Base-by-base conservation (phyloP, 306 rosid species). In the Prosopis cineraria region DNA sequence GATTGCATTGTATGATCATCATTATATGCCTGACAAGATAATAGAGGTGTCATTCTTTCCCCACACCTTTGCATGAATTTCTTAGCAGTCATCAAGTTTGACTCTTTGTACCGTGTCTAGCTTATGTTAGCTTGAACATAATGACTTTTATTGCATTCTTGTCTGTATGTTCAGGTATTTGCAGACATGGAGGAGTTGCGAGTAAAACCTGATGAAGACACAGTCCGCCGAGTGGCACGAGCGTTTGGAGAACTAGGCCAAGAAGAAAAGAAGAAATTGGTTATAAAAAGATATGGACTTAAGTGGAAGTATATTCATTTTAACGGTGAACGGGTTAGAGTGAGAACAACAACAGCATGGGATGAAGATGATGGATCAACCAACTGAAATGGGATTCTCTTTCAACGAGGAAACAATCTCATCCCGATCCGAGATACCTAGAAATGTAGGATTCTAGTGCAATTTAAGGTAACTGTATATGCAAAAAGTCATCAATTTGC, bases 151-250 rank as follows among this genome's bases (percentile, higher is more conserved):
- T 25, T 12, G 17, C 48, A 30, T 69, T 81, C 44, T 62, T 37
- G 43, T 66, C 43, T 68, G 22, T n/a, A 77, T 70, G 67, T 80
- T 50, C 85, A 93, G 98, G 85, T 93, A 67, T 95, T 95, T 77
- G 91, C 93, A 40, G 99, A 95, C 81, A 92, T 95, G 98, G 97
- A 90, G 84, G 97, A 89, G 79, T 84, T 95, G 82, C 83, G 79
- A 14, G 85, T 93, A 73, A 95, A 78, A 79, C 96, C 98, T 10
- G 98, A 95, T 70, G 93, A 93, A 85, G 99, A 93, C 76, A 91
- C 98, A 10, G 91, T 95, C 36, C 66, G 84, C 85, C 81, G 92
- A 85, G 93, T 95, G 45, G 83, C 90, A 16, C 68, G 74, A 50
- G 90, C 96, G 48, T 93, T 95, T 63, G 72, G 79, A 76, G 63